Evolutionary conservation across 192 early-diverging fungal species (phyloP), one percentile per base, ranked within the genome.

Genomic region (Umbelopsis vinacea): DNA sequence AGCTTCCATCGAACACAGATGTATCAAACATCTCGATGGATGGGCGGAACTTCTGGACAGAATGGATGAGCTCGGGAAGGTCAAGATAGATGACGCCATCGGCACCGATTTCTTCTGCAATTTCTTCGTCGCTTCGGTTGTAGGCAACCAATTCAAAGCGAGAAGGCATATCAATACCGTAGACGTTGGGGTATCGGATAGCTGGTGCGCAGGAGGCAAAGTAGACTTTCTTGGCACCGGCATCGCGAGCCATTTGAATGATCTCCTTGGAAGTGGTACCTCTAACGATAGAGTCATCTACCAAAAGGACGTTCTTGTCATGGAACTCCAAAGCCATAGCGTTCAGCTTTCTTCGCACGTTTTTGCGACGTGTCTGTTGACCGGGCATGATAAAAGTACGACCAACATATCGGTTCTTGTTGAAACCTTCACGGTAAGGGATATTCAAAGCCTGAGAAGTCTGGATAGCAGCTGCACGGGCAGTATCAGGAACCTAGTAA

Each of bases 311-410:
- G 81, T 96, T 98, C 82, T 98, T 98, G 50, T 87, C 93, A 46
- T 87, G 85, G 85, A 99, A 99, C 83, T 99, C 98, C 55, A 95
- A 89, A 43, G 91, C 86, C 98, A 99, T 99, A 66, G 98, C 94
- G 77, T 99, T 99, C 75, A 99, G 90, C 83, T 99, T 99, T 79
- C 96, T 89, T 26, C 96, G 82, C 37, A 99, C 98, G 73, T 91
- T 95, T 84, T 96, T 96, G 80, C 89, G 88, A 40, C 79, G 71
- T 22, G 88, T 88, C 69, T 90, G 88, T 82, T 99, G 98, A 21
- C 96, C 98, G 29, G 98, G 97, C 98, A 99, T 99, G 74, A 99
- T 99, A 74, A 99, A 99, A 21, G 98, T 98, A 71, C 98, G 90
- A 19, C 97, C 98, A 84, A 99, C 89, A 79, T 99, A 99, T 72